Evolutionary conservation across 1,284 basidiomycete species (phyloP).

Genomic region (Ceratobasidium sp.): DNA sequence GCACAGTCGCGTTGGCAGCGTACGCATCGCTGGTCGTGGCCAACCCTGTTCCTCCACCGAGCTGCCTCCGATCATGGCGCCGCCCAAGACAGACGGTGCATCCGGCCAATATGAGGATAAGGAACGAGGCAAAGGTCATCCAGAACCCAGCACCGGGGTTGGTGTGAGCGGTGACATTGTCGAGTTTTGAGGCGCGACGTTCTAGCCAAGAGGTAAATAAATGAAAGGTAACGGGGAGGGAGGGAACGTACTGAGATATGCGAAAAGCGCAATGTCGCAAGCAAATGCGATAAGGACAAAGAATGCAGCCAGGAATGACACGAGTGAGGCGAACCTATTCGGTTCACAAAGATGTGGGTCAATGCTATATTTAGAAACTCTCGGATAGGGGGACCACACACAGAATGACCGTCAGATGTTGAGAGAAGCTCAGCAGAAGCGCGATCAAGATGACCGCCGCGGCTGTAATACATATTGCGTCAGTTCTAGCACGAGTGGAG

Average conservation of each 20-base stretch:
- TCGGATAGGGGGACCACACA: constrained; percentile 29
- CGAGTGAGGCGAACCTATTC: constrained; percentile 62
- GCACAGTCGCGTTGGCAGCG: constrained; percentile 17
- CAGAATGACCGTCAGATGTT: constrained; percentile 67
- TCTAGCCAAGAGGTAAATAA: constrained; percentile 16
- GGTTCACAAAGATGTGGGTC: not conserved
- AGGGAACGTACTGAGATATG: constrained; percentile 65
- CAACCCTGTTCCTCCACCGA: constrained; percentile 29
- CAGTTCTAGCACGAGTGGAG: constrained; percentile 22
- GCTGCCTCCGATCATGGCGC: constrained; percentile 58
- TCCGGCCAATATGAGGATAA: constrained; percentile 70
- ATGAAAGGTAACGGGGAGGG: constrained; percentile 54
- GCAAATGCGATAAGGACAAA: constrained; percentile 75
- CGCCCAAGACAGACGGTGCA: constrained; percentile 76
- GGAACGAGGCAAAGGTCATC: constrained; percentile 74
- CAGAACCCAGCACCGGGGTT: constrained; percentile 75
- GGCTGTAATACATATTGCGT: constrained; percentile 58
- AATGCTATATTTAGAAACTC: not conserved
- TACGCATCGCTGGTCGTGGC: constrained; percentile 42
- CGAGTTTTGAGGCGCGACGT: constrained; percentile 52
- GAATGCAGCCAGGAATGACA: constrained; percentile 72
- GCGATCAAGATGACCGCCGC: constrained; percentile 71
- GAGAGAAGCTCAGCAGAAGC: constrained; percentile 70
- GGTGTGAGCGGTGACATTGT: constrained; percentile 59
- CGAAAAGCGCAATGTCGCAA: constrained; percentile 78